Base-by-base conservation (phyloP, 768 basidiomycete species). In the Lepiota brunneoincarnata region DNA sequence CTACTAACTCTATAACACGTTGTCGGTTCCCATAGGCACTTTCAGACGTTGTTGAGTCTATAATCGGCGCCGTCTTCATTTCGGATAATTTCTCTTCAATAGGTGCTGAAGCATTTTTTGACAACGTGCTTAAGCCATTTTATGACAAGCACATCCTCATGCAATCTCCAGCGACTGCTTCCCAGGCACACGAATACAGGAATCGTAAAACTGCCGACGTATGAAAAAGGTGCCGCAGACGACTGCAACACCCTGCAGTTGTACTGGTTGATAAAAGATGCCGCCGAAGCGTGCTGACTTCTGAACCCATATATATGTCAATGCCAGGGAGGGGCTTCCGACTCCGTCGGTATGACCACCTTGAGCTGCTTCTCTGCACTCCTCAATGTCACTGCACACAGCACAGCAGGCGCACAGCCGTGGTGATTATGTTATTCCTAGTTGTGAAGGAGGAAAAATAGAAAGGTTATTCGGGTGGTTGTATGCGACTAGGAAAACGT, bases 61-160 rank as follows among this genome's bases (percentile, higher is more conserved):
- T 89, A 37, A 73, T 91, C 34, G 92, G 90, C 7, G 91, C 89
- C 9, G 70, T 91, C 46, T 90, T 86, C 68, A 79, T 93, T 58
- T 88, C 84, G 18, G 90, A 92, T 64, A 74, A 79, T 51, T 89
- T 85, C 68, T 78, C 81, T 15, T 77, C 78, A 21, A 69, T 72
- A 48, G 87, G 88, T 3, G 77, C 78, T 21, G 79, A 87, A 61
- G 70, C 71, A 0, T 75, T 93, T 61, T 93, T 88, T 69, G 76
- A 84, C 52, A 79, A 75, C 48, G 70, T 87, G 43, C 72, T 92
- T 51, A 77, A 82, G 66, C 91, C 91, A 4, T 94, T 93, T 66
- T 90, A 85, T 62, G 84, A 91, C 67, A 77, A 77, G 58, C 82
- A 91, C 58, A 80, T 93, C 66, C 91, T 91, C 1, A 89, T 86